Base-by-base conservation (phyloP, 2,329 filamentous ascomycete species). In the Nemania sp. region DNA sequence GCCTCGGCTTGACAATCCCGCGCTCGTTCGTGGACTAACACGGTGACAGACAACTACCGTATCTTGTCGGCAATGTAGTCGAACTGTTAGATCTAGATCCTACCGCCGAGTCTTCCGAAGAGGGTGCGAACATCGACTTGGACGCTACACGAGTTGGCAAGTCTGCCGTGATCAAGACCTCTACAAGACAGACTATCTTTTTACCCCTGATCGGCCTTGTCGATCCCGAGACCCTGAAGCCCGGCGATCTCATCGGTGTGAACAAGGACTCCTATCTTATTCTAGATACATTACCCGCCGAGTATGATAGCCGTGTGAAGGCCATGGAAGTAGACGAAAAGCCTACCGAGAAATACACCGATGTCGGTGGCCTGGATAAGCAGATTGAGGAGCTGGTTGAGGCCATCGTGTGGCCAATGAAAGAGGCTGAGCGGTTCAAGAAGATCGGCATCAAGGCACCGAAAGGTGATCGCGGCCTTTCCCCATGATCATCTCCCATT, bases 261-360 rank as follows among this genome's bases (percentile, higher is more conserved):
- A 97, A 99, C 74, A 99, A 99, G 78, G 95, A 99, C 69, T 97
- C 93, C 54, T 99, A 99, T 72, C 86, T 99, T 30, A 90, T 99
- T 62, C 82, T 99, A 53, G 95, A 99, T 71, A 99, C 94, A 20
- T 80, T 99, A 62, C 94, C 94, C 1, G 94, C 94, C 41, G 95
- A 99, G 73, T 99, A 99, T 70, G 94, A 99, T 71, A 97, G 93
- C 76, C 86, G 94, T 73, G 94, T 99, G 63, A 99, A 99, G 80
- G 95, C 95, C 30, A 99, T 99, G 94, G 95, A 99, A 78, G 94
- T 99, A 6, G 94, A 99, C 68, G 95, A 99, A 82, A 99, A 99
- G 81, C 95, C 94, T 8, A 97, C 92, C 33, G 94, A 99, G 76
- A 96, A 97, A 77, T 99, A 99, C 77, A 94, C 88, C 49, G 94